phyloP scores from a whole-genome alignment of 192 early-diverging fungal species.

The Borealophlyctis nickersoniae region DNA sequence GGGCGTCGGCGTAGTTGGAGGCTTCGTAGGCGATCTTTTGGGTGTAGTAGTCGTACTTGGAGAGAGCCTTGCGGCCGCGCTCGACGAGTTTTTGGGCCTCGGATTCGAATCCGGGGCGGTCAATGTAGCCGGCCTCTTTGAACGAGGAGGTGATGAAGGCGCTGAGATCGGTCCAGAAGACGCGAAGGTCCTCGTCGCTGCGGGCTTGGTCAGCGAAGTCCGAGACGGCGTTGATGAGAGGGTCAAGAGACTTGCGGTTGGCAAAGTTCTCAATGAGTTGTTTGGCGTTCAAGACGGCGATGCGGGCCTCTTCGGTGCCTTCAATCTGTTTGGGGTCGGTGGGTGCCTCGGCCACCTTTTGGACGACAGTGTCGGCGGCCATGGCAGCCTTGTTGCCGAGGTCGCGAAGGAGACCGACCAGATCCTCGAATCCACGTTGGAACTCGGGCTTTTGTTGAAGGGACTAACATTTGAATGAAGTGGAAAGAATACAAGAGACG shows the following conservation, averaged over 20 bases:
- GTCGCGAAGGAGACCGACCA: constrained; percentile 30
- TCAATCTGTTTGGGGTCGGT: constrained; percentile 22
- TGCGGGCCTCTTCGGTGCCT: constrained; percentile 14
- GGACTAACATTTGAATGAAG: background rate
- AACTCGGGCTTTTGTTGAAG: constrained; percentile 38
- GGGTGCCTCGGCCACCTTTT: constrained; percentile 15
- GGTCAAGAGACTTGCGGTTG: constrained; percentile 41
- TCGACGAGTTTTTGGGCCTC: constrained; percentile 35
- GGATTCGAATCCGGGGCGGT: constrained; percentile 22
- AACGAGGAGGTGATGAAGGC: constrained; percentile 35
- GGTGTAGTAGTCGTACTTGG: constrained; percentile 32
- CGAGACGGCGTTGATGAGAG: constrained; percentile 32
- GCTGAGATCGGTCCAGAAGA: constrained; percentile 29
- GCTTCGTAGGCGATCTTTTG: constrained; percentile 34
- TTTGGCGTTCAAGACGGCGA: constrained; percentile 40
- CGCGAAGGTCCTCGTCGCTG: constrained; percentile 35
- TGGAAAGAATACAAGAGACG: background rate
- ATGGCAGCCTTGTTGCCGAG: constrained; percentile 31
- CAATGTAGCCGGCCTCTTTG: constrained; percentile 35
- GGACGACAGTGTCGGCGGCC: constrained; percentile 16
- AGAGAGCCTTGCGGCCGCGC: constrained; percentile 26
- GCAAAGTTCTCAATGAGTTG: constrained; percentile 55
- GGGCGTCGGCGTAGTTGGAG: constrained; percentile 23
- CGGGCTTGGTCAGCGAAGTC: constrained; percentile 31
- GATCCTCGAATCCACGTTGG: constrained; percentile 38